Conservation (phyloP, 78 protist species). For the Guillardia theta region DNA sequence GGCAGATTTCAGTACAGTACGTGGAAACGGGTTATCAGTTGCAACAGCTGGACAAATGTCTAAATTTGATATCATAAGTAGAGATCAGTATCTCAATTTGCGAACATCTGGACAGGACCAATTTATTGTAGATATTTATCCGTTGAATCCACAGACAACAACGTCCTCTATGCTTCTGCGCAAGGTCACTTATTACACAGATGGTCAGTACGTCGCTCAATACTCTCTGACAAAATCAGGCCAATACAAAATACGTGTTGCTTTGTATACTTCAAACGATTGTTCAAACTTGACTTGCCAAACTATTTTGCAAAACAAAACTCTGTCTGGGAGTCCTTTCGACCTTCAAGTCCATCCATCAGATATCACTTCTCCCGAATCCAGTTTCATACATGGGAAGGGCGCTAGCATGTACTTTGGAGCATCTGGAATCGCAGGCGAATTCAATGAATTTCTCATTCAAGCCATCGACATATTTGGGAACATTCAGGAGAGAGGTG, state of each 20-base stretch:
- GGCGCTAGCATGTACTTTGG: background rate
- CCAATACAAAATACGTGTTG: background rate
- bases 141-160: background rate
- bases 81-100: background rate
- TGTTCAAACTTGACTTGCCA: background rate
- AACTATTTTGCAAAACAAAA: background rate
- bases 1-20: background rate
- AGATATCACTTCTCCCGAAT: background rate
- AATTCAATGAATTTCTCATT: background rate
- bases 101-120: background rate
- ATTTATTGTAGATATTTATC: background rate
- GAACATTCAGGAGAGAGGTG: background rate
- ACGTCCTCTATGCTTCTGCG: background rate
- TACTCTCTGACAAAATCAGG: background rate
- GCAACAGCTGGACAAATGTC: background rate
- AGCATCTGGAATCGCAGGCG: background rate
- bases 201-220: background rate
- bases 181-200: background rate
- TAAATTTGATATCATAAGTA: background rate
- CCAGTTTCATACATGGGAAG: background rate
- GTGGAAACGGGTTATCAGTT: background rate
- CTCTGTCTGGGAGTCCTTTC: background rate
- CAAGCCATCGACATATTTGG: background rate
- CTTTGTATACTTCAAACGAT: background rate
- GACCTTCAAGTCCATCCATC: background rate